These are phyloP conservation scores for Selenicereus undatus DNA, from an alignment of 148 eudicot species.

Conservation along the genomic window DNA sequence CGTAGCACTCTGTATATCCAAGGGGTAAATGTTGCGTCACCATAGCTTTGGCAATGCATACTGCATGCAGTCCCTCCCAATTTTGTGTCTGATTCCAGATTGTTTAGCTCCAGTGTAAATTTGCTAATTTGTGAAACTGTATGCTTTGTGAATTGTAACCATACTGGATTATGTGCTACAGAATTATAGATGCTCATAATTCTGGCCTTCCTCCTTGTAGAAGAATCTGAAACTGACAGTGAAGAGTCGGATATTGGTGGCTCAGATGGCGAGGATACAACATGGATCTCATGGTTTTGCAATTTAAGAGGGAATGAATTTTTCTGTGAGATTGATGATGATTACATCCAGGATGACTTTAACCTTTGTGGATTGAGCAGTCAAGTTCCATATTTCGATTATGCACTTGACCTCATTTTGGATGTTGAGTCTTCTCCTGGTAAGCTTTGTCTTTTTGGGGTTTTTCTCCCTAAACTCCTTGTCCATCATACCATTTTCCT, in stretches of 20 bases:
- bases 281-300: constrained; percentile 84
- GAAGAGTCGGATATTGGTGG: constrained; percentile 71
- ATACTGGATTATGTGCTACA: constrained; percentile 10
- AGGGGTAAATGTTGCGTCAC: not conserved
- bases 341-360: constrained; percentile 75
- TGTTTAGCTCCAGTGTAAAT: not conserved
- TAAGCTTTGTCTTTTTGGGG: constrained; percentile 16
- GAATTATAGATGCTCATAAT: constrained; percentile 14
- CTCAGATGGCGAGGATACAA: constrained; percentile 67
- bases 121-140: not conserved
- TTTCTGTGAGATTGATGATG: constrained; percentile 74
- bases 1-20: not conserved
- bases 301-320: constrained; percentile 67
- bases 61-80: no score
- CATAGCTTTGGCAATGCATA: not conserved
- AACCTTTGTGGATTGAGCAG: constrained; percentile 73
- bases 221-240: constrained; percentile 67
- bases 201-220: constrained; percentile 34
- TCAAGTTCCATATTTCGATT: constrained; percentile 69
- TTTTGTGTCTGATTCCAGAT: not conserved
- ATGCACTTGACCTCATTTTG: constrained; percentile 60
- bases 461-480: not conserved
- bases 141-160: constrained; percentile 10
- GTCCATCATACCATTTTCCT: not conserved
- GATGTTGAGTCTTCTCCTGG: constrained; percentile 74